Base-by-base conservation (phyloP, 2,329 filamentous ascomycete species). In the Trichoderma gracile region DNA sequence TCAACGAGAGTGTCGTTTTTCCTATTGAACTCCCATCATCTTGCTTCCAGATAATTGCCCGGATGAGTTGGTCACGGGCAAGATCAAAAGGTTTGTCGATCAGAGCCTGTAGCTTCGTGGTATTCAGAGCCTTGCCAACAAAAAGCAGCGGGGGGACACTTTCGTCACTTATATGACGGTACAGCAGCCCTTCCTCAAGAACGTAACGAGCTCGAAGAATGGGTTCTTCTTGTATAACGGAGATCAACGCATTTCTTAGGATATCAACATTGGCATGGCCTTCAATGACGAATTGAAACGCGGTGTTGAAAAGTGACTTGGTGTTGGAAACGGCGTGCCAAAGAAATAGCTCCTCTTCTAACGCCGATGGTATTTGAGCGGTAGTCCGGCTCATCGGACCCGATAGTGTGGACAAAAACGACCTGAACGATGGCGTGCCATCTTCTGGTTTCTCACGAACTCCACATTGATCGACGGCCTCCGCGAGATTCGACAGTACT, bases 191-290 rank as follows among this genome's bases (percentile, higher is more conserved):
- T 23, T 38, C 27, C 17, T 46, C 17, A 2, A 57, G 42, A 27
- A 57, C 55, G 19, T 57, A 57, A 42, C 42, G 55, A 1, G 55
- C 55, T 21, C 55, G 55, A 38, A 57, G 55, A 57, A 57, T 57
- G 15, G 55, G 55, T 8, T 57, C 21, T 38, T 47, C 42, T 1
- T 7, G 55, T 4, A 57, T 46, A 21, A 57, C 40, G 10, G 55
- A 46, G 27, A 47, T 21, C 4, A 57, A 21, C 17, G 17, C 42
- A 5, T 12, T 14, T 8, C 33, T 57, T 21, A 57, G 1, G 12
- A 57, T 10, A 3, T 30, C 3, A 23, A 33, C 0, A 19, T 47
- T 33, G n/a, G 38, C n/a, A 21, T 46, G 14, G 1, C 55, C 42
- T 23, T 57, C 30, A 2, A 57, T 57, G 23, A 57, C 17, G n/a